Percentiles rank a stretch among this genome's conserved stretches.
phyloP scores from a whole-genome alignment of 164 flowering plant species.

The Vitis cinerea region DNA sequence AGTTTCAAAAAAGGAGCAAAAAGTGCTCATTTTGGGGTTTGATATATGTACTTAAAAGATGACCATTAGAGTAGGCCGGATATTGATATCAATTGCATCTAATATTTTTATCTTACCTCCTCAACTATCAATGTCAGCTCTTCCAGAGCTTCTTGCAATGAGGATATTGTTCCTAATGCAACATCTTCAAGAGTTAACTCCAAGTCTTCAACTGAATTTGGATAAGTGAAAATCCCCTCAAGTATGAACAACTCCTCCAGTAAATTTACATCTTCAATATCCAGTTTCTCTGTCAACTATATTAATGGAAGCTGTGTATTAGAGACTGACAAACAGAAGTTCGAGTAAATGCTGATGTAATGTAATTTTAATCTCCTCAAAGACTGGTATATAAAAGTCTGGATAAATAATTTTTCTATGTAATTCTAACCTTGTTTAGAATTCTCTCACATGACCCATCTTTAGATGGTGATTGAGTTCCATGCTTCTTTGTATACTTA shows the following conservation, averaged over 20 bases:
- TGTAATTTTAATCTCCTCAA: too few relatives aligned
- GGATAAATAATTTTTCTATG: not conserved
- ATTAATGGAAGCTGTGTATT: not conserved
- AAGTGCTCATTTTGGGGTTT: not conserved
- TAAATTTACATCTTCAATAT: constrained; percentile 51
- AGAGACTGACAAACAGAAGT: not conserved
- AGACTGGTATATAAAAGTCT: not conserved
- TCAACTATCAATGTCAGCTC: constrained; percentile 38
- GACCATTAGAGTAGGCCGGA: not conserved
- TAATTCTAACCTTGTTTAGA: constrained; percentile 46
- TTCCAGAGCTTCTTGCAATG: constrained; percentile 49
- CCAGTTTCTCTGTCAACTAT: constrained; percentile 56
- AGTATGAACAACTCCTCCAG: constrained; percentile 57
- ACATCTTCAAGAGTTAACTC: constrained; percentile 51
- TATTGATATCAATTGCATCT: not conserved
- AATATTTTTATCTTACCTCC: constrained; percentile 41
- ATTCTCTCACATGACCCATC: constrained; percentile 49
- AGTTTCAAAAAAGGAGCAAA: not conserved
- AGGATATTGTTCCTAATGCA: constrained; percentile 36
- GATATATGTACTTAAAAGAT: not conserved
- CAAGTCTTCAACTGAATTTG: constrained; percentile 36
- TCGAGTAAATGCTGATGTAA: not conserved
- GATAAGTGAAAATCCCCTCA: constrained; percentile 57
- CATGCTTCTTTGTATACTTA: constrained; percentile 25
- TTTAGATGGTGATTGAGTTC: constrained; percentile 19